phyloP scores from a whole-genome alignment of 192 early-diverging fungal species.

The Chytriomyces hyalinus region DNA sequence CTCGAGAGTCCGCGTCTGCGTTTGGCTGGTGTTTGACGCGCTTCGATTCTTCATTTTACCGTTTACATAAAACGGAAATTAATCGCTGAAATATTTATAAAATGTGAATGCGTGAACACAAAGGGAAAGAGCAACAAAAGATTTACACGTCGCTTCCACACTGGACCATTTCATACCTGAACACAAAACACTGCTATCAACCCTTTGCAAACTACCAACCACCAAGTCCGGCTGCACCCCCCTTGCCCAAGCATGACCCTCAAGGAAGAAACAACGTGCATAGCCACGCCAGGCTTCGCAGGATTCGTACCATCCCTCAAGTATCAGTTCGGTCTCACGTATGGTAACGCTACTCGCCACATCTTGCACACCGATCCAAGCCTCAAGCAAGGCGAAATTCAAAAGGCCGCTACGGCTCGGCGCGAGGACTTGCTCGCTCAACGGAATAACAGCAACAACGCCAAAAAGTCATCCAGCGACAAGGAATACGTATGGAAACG shows the following conservation, averaged over 20 bases:
- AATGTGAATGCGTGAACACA: too few species aligned
- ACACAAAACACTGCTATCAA: too few species aligned
- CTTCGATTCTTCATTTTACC: neutral
- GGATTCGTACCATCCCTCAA: constrained; percentile 60
- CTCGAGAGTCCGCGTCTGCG: neutral
- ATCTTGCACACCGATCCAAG: constrained; percentile 59
- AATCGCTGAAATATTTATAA: too few species aligned
- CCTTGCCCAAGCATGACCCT: constrained; percentile 32
- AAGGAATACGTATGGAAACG: constrained; percentile 52
- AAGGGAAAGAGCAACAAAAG: too few species aligned
- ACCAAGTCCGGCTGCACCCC: neutral
- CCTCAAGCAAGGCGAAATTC: constrained; percentile 55
- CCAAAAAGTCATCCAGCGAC: constrained; percentile 18
- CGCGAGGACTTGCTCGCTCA: constrained; percentile 34
- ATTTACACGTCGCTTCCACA: too few species aligned
- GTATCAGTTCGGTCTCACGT: constrained; percentile 58
- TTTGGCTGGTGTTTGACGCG: neutral
- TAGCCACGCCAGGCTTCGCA: constrained; percentile 58
- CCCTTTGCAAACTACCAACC: too few species aligned
- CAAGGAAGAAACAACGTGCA: constrained; percentile 47
- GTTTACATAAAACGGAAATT: too few species aligned
- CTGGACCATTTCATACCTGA: too few species aligned
- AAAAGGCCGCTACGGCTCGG: constrained; percentile 39
- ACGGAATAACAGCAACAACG: neutral
- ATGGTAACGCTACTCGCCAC: constrained; percentile 60